phyloP scores from a whole-genome alignment of 352 stramenopile genomes.

The Phytophthora agathidicida region DNA sequence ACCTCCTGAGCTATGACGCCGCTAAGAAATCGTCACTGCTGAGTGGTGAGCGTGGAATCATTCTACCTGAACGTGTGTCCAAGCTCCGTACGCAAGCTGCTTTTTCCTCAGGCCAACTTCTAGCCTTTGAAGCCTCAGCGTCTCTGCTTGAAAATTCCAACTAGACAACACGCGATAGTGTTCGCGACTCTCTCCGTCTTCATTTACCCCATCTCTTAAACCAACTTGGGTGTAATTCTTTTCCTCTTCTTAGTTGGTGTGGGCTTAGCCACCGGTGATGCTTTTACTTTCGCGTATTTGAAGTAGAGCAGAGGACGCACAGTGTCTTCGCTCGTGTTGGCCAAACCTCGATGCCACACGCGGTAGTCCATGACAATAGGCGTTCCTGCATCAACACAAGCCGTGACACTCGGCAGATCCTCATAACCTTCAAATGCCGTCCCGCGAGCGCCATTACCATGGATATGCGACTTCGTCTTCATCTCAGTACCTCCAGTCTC shows the following conservation, averaged over 20 bases:
- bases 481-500: slow-evolving; percentile 71
- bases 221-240: slow-evolving; percentile 37
- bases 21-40: slow-evolving; percentile 6
- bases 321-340: slow-evolving; percentile 50
- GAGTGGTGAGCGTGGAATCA: background rate
- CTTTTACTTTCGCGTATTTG: slow-evolving; percentile 50
- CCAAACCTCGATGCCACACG: slow-evolving; percentile 72
- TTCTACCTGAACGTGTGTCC: slow-evolving; percentile 19
- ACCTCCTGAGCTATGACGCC: slow-evolving; percentile 61
- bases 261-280: background rate
- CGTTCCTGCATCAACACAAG: slow-evolving; percentile 57
- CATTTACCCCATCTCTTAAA: slow-evolving; percentile 8
- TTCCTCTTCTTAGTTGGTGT: slow-evolving; percentile 32
- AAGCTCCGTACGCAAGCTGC: slow-evolving; percentile 36
- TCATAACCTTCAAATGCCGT: slow-evolving; percentile 56
- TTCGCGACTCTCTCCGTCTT: background rate
- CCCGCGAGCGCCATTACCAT: slow-evolving; percentile 34
- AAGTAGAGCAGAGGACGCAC: slow-evolving; percentile 75
- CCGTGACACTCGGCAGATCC: slow-evolving; percentile 58
- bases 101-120: slow-evolving; percentile 33
- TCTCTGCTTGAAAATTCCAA: slow-evolving; percentile 18
- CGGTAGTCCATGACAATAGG: slow-evolving; percentile 81
- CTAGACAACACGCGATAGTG: slow-evolving; percentile 13
- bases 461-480: slow-evolving; percentile 65
- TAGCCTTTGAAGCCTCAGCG: slow-evolving; percentile 33